phyloP scores from a whole-genome alignment of 345 rosid species.

The Bruguiera gymnorhiza region DNA sequence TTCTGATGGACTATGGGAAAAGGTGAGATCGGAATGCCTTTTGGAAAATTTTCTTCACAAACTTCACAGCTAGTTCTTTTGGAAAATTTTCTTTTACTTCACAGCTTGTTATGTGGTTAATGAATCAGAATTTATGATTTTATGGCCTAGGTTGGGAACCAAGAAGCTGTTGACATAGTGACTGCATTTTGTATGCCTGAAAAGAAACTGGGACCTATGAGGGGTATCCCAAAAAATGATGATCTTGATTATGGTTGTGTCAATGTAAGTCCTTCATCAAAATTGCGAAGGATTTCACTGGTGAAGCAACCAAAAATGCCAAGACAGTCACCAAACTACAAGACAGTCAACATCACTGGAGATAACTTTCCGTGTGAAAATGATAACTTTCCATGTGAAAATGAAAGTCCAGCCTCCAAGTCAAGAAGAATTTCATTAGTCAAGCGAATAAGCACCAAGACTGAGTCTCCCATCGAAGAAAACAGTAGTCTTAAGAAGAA shows the following conservation, averaged over 20 bases:
- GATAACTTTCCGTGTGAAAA: conserved; percentile 12
- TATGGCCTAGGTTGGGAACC: conserved; percentile 52
- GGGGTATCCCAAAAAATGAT: conserved; percentile 22
- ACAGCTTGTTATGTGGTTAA: neutral
- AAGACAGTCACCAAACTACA: conserved; percentile 35
- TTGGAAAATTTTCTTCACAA: neutral
- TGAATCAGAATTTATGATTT: conserved; percentile 4
- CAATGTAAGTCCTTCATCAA: conserved; percentile 65
- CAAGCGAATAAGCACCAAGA: conserved; percentile 39
- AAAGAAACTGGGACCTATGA: conserved; percentile 26
- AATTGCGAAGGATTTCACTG: conserved; percentile 54
- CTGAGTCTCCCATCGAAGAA: conserved; percentile 36
- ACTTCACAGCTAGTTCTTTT: neutral
- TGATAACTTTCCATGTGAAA: conserved; percentile 40
- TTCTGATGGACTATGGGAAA: conserved; percentile 82
- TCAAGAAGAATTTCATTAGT: conserved; percentile 43
- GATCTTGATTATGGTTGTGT: conserved; percentile 39
- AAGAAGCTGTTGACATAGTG: conserved; percentile 66
- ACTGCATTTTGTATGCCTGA: conserved; percentile 25
- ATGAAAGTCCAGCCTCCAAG: conserved; percentile 55
- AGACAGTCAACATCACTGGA: neutral
- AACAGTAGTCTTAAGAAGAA: conserved; percentile 29
- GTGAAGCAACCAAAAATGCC: conserved; percentile 39
- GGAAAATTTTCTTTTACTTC: too few relatives aligned
- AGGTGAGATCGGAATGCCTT: conserved; percentile 29